Evolutionary conservation across 768 basidiomycete species (phyloP), one percentile per base, ranked within the genome.

Genomic region (Lactarius evosmus): DNA sequence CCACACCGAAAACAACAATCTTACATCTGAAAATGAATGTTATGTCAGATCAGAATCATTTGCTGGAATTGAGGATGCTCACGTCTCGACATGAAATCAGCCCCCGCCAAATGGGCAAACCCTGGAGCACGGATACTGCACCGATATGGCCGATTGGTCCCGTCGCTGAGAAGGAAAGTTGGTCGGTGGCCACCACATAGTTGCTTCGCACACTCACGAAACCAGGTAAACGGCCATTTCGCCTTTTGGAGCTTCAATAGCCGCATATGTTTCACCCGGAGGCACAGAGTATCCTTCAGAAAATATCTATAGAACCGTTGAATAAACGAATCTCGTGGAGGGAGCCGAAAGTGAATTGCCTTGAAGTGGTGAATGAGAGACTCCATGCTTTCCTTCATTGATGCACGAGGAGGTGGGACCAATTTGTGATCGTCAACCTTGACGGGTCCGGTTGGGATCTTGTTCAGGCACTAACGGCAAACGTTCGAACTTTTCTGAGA

Each of bases 381-480:
- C 77, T 98, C 95, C 95, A 98, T 98, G 76, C 88, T 93, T 80
- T 99, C 97, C 78, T 99, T 99, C 97, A 99, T 99, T 61, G 88
- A 88, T 0, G 96, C 95, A 62, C 96, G 88, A 16, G 96, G 95
- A 32, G 96, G 96, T 27, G 97, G 94, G 0, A 91, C 91, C 63
- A 98, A 86, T 78, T 99, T 99, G 78, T 97, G 91, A 78, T 98
- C 96, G 73, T 99, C 96, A 30, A 98, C 85, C 77, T 95, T 98
- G 78, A 95, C 75, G 32, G 84, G 93, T 38, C 97, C 97, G 14
- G 86, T 80, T 0, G 96, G 91, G 79, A 99, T 99, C 78, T 97
- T 98, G 82, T 98, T 97, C 69, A 99, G 76, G 74, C 95, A 97
- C 85, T 97, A 76, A 50, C 56, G 25, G 30, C 33, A 44, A 49